Evolutionary conservation across 2,329 filamentous ascomycete genomes (phyloP), one percentile per base, ranked within the genome.

Genomic region (Chaetomium sp.): DNA sequence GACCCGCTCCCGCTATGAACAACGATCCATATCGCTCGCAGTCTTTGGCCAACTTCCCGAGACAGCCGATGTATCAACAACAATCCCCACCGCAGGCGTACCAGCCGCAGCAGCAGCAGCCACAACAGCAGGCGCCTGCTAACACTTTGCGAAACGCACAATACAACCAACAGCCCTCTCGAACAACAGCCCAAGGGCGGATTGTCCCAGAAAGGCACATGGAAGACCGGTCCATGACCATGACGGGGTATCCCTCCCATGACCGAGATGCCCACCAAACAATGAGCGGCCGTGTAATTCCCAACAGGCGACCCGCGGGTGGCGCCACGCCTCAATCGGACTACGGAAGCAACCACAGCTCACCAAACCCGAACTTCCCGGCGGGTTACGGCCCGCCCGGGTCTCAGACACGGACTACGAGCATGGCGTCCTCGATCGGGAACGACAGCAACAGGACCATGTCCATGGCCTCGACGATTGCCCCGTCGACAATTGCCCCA

Each of bases 171-270:
- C 77, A 76, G 58, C 76, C 80, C 64, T 85, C 90, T 1, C 81
- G 87, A 59, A 95, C 90, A 49, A 99, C 94, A 2, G 89, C 91
- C 7, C 91, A 96, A 69, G 94, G 94, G 36, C 83, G 94, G 58
- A 79, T 94, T 38, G 91, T 99, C 7, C 94, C 94, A 1, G 91
- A 96, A 68, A 85, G 92, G 53, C 88, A 91, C 59, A 54, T 61
- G 56, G 89, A 95, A 65, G 92, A 97, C 71, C 84, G 94, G 56
- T 86, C 94, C 60, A 97, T 97, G 94, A 96, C 92, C 46, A 87
- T 99, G 86, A 94, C 87, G 5, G 89, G 88, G 19, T 78, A 75
- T 58, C 69, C 90, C 63, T 79, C 86, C 3, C 79, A 87, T 53
- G 89, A 95, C 64, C 80, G 82, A 58, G 87, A 88, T 65, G 77